These are phyloP conservation scores for Chamaecrista fasciculata DNA, from an alignment of 306 rosid genomes.

Conservation along the genomic window DNA sequence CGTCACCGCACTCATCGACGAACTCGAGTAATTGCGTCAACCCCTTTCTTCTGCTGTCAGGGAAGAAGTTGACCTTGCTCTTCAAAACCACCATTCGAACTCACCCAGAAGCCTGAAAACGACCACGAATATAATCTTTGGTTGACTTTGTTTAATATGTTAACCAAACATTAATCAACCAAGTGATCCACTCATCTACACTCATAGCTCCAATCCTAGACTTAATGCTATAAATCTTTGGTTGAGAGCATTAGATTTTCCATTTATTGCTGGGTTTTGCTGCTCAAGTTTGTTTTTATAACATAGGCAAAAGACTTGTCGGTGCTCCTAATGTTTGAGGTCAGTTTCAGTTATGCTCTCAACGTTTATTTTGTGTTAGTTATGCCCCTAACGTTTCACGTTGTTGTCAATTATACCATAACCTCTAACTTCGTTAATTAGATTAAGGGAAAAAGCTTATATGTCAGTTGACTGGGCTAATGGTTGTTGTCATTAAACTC, in stretches of 20 bases:
- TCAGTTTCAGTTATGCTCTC: too few relatives aligned
- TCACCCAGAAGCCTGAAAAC: constrained; percentile 2
- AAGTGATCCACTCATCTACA: background rate
- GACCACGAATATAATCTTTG: too few relatives aligned
- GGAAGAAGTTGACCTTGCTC: constrained; percentile 61
- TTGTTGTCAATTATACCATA: too few relatives aligned
- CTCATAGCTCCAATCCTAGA: background rate
- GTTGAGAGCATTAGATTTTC: background rate
- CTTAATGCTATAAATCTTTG: background rate
- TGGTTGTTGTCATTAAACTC: too few relatives aligned
- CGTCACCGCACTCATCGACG: constrained; percentile 60
- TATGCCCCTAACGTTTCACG: too few relatives aligned
- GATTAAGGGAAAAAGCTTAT: too few relatives aligned
- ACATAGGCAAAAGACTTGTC: too few relatives aligned
- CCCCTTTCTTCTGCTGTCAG: constrained; percentile 68
- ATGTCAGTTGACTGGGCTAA: too few relatives aligned
- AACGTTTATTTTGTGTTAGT: too few relatives aligned
- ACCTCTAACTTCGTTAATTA: too few relatives aligned
- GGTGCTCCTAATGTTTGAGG: too few relatives aligned
- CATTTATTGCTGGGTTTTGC: background rate
- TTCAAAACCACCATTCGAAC: constrained; percentile 36
- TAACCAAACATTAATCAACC: background rate
- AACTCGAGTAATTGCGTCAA: constrained; percentile 87
- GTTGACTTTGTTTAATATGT: background rate
- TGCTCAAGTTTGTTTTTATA: background rate